A percentile compares a stretch with the other conserved stretches of the same genome.
These are phyloP conservation scores for Trypanosoma vivax DNA, from an alignment of 208 protist species.

Conservation along the genomic window DNA sequence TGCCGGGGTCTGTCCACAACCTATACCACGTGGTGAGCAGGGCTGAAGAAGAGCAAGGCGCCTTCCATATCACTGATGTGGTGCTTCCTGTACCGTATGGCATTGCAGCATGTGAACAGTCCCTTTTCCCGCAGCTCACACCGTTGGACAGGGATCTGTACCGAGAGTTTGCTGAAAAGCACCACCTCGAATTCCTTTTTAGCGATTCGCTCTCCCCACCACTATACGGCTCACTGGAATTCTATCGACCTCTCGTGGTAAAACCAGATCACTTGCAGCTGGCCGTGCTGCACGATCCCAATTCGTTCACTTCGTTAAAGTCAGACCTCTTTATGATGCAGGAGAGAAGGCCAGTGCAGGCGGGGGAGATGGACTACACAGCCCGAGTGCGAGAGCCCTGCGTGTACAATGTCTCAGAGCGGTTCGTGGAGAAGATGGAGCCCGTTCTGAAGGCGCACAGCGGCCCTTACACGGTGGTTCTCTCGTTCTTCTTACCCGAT, in stretches of 20 bases:
- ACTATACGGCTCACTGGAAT: neutral
- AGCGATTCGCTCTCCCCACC: neutral
- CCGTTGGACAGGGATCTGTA: constrained; percentile 23
- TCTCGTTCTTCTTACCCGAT: constrained; percentile 48
- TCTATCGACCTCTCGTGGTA: constrained; percentile 46
- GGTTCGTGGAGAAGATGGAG: constrained; percentile 62
- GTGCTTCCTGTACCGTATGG: constrained; percentile 72
- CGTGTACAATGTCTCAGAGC: constrained; percentile 75
- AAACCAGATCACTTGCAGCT: constrained; percentile 44
- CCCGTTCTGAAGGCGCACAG: constrained; percentile 10
- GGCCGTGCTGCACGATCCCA: constrained; percentile 51
- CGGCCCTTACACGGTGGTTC: constrained; percentile 32
- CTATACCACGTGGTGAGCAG: constrained; percentile 21
- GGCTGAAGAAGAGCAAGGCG: constrained; percentile 17
- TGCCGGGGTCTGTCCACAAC: neutral
- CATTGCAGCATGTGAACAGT: constrained; percentile 1
- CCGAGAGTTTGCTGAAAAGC: constrained; percentile 24
- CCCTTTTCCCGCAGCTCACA: constrained; percentile 15
- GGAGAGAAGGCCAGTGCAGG: constrained; percentile 38
- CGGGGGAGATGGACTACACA: constrained; percentile 34
- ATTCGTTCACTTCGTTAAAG: constrained; percentile 65
- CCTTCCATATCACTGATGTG: constrained; percentile 51
- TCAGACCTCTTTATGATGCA: constrained; percentile 68
- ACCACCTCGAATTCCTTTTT: constrained; percentile 40
- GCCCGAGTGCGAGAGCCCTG: constrained; percentile 62